phyloP scores from a whole-genome alignment of 148 eudicot species.

The Cornus suecica region DNA sequence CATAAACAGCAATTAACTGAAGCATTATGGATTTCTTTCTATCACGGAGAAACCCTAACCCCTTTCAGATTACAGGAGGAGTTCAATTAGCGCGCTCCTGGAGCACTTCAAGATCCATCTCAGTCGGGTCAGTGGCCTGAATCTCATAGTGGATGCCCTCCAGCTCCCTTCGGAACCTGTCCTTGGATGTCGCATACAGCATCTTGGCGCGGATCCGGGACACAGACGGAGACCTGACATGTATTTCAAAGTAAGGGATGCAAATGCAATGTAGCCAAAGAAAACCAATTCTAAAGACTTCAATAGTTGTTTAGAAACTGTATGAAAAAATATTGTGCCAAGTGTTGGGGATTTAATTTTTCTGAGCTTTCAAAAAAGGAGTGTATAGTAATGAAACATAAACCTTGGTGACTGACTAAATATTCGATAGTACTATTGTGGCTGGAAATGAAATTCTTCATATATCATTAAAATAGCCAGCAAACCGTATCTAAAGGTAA shows the following conservation, averaged over 20 bases:
- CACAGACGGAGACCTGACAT: constrained; percentile 65
- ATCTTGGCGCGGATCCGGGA: constrained; percentile 62
- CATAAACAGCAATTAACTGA: not conserved
- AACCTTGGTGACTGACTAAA: not conserved
- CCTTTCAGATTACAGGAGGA: constrained; percentile 4
- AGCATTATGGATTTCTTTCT: not conserved
- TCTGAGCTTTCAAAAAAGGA: too few relatives aligned
- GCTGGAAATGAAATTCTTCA: not conserved
- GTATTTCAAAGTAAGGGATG: not conserved
- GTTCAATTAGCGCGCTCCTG: constrained; percentile 50
- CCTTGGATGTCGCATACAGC: constrained; percentile 75
- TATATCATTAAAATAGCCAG: too few relatives aligned
- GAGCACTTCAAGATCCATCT: constrained; percentile 62
- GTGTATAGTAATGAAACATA: too few relatives aligned
- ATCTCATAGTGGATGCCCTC: constrained; percentile 74
- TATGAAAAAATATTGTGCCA: too few relatives aligned
- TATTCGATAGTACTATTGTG: too few relatives aligned
- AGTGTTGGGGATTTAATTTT: too few relatives aligned
- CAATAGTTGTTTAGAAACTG: too few relatives aligned
- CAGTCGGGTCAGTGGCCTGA: constrained; percentile 76
- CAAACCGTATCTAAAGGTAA: not conserved
- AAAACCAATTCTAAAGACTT: too few relatives aligned
- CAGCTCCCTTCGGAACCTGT: constrained; percentile 60
- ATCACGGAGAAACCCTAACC: not conserved
- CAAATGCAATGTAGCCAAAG: too few relatives aligned